A percentile compares a stretch with the other conserved stretches of the same genome.
phyloP scores from a whole-genome alignment of 768 basidiomycete species.

The Boletus tylopilopsis region DNA sequence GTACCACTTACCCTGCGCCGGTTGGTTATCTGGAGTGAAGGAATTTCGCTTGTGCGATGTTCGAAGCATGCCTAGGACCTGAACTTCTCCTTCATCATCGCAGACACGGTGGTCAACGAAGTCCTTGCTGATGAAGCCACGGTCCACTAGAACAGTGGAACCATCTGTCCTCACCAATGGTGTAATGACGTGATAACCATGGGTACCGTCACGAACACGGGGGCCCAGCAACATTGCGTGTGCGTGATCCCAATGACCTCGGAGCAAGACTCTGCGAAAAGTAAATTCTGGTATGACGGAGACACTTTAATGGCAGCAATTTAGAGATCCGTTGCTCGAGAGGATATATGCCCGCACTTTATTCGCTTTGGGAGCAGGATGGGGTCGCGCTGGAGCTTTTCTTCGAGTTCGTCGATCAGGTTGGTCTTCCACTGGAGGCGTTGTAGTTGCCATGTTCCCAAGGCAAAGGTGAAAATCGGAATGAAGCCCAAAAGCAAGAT shows the following conservation, averaged over 20 bases:
- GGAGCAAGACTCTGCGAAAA: constrained; percentile 78
- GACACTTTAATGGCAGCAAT: constrained; percentile 40
- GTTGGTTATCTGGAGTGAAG: constrained; percentile 89
- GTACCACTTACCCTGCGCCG: constrained; percentile 80
- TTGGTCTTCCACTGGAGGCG: constrained; percentile 93
- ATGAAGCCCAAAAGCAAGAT: constrained; percentile 78
- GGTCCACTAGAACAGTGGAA: constrained; percentile 85
- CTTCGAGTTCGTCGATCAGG: constrained; percentile 90
- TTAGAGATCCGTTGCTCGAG: constrained; percentile 17
- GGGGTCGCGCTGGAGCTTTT: constrained; percentile 78
- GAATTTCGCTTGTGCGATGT: constrained; percentile 66
- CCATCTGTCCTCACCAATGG: constrained; percentile 79
- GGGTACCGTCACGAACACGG: constrained; percentile 81
- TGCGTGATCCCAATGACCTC: constrained; percentile 74
- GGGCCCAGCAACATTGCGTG: constrained; percentile 82
- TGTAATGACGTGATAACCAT: constrained; percentile 85
- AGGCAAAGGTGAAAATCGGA: constrained; percentile 83
- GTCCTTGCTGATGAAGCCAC: constrained; percentile 79
- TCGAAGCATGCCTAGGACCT: constrained; percentile 84
- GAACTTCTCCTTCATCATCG: constrained; percentile 53
- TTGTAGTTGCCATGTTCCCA: constrained; percentile 93
- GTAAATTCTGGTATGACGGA: constrained; percentile 82
- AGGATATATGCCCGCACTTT: constrained; percentile 57
- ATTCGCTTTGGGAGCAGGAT: constrained; percentile 77
- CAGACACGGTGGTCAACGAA: constrained; percentile 39